Evolutionary conservation across 768 basidiomycete genomes (phyloP).

Genomic region (Phaffia australis): DNA sequence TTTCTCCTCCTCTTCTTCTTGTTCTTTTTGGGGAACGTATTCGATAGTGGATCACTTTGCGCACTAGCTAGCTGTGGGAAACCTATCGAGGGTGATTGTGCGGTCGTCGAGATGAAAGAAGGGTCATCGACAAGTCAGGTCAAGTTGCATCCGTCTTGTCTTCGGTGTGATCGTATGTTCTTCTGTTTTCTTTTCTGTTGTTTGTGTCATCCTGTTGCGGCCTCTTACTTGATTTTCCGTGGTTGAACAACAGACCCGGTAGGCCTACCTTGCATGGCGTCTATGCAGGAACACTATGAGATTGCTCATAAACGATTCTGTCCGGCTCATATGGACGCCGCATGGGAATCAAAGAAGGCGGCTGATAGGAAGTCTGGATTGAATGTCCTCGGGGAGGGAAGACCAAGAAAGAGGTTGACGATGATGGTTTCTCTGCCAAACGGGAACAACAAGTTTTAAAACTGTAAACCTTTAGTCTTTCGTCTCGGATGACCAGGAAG

Average conservation of each 20-base stretch:
- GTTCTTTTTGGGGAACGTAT: background rate
- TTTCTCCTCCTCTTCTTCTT: background rate
- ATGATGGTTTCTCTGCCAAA: slow-evolving; percentile 19
- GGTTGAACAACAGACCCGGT: background rate
- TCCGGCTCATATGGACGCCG: background rate
- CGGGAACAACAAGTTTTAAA: slow-evolving; percentile 25
- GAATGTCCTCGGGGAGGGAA: slow-evolving; percentile 27
- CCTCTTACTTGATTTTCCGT: background rate
- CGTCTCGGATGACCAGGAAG: too few relatives aligned
- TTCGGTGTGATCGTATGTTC: slow-evolving; percentile 17
- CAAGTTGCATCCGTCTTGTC: slow-evolving; percentile 12
- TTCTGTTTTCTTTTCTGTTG: background rate
- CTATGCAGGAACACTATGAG: slow-evolving; percentile 15
- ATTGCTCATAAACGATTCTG: slow-evolving; percentile 7
- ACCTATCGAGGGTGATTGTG: slow-evolving; percentile 88
- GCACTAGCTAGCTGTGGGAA: slow-evolving; percentile 64
- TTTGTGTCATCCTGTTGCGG: background rate
- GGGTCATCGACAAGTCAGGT: background rate
- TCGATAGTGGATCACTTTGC: slow-evolving; percentile 58
- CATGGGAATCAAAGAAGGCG: slow-evolving; percentile 6
- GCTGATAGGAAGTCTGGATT: slow-evolving; percentile 26
- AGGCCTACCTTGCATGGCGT: background rate
- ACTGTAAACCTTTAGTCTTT: too few relatives aligned
- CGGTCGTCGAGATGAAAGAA: slow-evolving; percentile 41
- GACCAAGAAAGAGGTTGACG: slow-evolving; percentile 11